phyloP scores from a whole-genome alignment of 192 early-diverging fungal species.

The Helicostylum pulchrum region DNA sequence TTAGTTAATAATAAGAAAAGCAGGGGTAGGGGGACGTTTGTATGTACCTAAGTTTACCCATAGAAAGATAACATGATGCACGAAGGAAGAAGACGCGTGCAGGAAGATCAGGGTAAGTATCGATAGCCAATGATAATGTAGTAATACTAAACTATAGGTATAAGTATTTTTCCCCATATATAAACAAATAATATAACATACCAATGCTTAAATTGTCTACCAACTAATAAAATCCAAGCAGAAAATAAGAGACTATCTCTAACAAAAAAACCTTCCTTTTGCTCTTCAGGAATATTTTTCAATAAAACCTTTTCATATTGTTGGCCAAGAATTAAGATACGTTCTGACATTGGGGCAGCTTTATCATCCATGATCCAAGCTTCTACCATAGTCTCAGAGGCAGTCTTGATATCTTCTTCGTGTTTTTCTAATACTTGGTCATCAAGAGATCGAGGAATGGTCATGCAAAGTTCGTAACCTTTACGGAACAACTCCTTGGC shows the following conservation, averaged over 20 bases:
- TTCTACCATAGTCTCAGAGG: constrained; percentile 51
- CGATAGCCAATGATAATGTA: constrained; percentile 53
- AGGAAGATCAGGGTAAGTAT: constrained; percentile 47
- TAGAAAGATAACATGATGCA: constrained; percentile 49
- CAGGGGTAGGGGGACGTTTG: no score
- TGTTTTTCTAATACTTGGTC: constrained; percentile 45
- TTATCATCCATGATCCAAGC: constrained; percentile 63
- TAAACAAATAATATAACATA: constrained; percentile 15
- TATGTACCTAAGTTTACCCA: constrained; percentile 40
- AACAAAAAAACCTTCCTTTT: constrained; percentile 41
- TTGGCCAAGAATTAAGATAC: constrained; percentile 57
- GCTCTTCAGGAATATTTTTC: constrained; percentile 34
- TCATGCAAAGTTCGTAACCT: constrained; percentile 47
- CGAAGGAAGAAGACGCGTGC: constrained; percentile 53
- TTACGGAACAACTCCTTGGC: constrained; percentile 52
- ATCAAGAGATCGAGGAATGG: constrained; percentile 48
- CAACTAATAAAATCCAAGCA: constrained; percentile 55
- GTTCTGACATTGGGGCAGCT: constrained; percentile 55
- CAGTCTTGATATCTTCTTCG: constrained; percentile 47
- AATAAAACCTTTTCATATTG: constrained; percentile 54
- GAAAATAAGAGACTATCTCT: constrained; percentile 39
- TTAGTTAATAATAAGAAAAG: background rate
- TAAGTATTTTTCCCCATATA: background rate
- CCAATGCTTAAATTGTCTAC: constrained; percentile 57
- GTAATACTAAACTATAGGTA: constrained; percentile 35